Percentiles rank a stretch among this genome's conserved stretches.
Conservation (phyloP, 1,284 basidiomycete genomes). For the Veloporphyrellus conicus region DNA sequence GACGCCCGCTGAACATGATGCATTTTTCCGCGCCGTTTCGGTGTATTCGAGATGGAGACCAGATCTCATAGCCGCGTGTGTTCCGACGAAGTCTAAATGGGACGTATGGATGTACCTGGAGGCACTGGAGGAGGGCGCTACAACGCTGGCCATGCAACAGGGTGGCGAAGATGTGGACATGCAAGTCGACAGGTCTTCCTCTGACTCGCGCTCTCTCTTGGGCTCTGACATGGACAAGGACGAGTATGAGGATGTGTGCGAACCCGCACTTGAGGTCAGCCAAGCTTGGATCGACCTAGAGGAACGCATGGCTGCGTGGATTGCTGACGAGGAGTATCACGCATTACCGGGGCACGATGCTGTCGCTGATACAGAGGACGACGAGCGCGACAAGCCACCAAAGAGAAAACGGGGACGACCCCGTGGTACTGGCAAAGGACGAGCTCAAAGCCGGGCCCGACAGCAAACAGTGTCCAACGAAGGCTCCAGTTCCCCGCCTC, state of each 20-base stretch:
- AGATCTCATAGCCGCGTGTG: conserved; percentile 31
- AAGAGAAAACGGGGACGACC: conserved; percentile 17
- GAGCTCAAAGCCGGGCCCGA: background rate
- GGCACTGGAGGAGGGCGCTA: conserved; percentile 27
- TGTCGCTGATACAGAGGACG: conserved; percentile 3
- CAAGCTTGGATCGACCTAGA: conserved; percentile 58
- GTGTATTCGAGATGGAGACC: conserved; percentile 33
- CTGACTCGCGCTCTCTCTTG: conserved; percentile 3
- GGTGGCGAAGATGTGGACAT: conserved; percentile 2
- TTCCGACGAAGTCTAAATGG: conserved; percentile 26
- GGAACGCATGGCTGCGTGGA: conserved; percentile 47
- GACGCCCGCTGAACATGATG: conserved; percentile 61
- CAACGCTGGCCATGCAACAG: conserved; percentile 4
- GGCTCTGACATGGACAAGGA: conserved; percentile 1
- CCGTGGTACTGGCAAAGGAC: conserved; percentile 9
- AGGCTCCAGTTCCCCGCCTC: background rate
- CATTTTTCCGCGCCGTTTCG: conserved; percentile 57
- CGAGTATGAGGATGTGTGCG: conserved; percentile 12
- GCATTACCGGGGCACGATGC: conserved; percentile 8
- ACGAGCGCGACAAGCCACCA: background rate
- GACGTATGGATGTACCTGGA: conserved; percentile 33
- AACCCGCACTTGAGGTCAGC: conserved; percentile 55
- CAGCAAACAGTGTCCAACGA: background rate
- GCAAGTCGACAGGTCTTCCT: background rate
- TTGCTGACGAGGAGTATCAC: conserved; percentile 36